Evolutionary conservation across 768 basidiomycete genomes (phyloP).

Genomic region (Phanerochaete sordida): DNA sequence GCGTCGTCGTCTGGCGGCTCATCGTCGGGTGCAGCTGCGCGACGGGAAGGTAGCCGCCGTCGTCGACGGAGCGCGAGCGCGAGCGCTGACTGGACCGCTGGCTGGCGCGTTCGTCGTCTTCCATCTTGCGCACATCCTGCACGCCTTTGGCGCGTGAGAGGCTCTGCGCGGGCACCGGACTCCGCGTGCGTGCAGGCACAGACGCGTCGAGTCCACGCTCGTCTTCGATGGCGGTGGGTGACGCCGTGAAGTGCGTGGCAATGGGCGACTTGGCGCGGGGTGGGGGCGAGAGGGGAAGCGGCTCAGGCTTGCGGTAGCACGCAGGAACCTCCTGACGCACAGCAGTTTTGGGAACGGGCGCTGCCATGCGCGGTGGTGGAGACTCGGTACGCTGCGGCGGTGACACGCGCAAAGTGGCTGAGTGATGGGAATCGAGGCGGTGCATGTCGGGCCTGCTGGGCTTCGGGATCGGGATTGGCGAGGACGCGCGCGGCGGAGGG

Average conservation of each 20-base stretch:
- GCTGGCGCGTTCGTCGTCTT: background rate
- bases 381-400: background rate
- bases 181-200: background rate
- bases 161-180: background rate
- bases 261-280: conserved; percentile 16
- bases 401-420: background rate
- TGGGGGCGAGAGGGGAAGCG: conserved; percentile 14
- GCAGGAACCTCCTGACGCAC: background rate
- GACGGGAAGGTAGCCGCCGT: conserved; percentile 11
- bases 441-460: background rate
- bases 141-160: background rate
- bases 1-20: conserved; percentile 11
- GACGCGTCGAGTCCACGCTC: background rate
- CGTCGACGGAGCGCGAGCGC: conserved; percentile 4
- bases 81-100: conserved; percentile 6
- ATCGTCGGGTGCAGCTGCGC: conserved; percentile 14
- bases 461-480: background rate
- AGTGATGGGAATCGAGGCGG: background rate
- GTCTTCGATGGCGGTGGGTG: background rate
- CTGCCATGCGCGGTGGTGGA: background rate
- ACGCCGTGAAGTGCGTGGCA: conserved; percentile 4
- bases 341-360: background rate
- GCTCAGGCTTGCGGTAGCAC: background rate
- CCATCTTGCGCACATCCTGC: background rate
- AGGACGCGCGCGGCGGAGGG: background rate